phyloP scores from a whole-genome alignment of 192 early-diverging fungal species.

The Backusella sp. region DNA sequence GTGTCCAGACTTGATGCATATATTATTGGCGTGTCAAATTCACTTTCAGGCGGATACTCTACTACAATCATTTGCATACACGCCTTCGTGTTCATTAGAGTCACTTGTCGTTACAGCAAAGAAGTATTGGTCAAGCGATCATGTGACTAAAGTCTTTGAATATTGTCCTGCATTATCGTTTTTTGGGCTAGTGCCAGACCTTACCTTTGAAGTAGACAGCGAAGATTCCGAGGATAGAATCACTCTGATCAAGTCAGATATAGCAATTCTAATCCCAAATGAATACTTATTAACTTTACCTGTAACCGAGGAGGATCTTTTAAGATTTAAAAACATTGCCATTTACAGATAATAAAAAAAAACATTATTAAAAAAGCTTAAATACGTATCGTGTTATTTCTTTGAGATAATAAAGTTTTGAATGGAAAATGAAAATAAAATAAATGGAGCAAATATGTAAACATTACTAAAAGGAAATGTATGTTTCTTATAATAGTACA shows the following conservation, averaged over 20 bases:
- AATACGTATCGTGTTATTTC: not conserved
- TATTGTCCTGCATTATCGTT: not conserved
- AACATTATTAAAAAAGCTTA: not conserved
- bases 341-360: not conserved
- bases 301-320: not conserved
- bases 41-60: not conserved
- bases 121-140: not conserved
- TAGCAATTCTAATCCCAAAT: not conserved
- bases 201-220: not conserved
- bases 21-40: not conserved
- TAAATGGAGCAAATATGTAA: not conserved
- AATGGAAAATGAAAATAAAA: not conserved
- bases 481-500: not conserved
- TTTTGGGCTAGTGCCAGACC: not conserved
- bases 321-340: not conserved
- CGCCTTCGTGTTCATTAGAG: not conserved
- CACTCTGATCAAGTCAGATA: not conserved
- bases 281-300: not conserved
- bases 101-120: not conserved
- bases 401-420: not conserved
- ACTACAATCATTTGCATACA: not conserved
- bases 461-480: not conserved
- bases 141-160: not conserved
- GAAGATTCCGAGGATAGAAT: not conserved
- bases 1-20: not conserved